These are phyloP conservation scores for Lecanicillium sp. DNA, from an alignment of 2,329 filamentous ascomycete species.

Conservation along the genomic window DNA sequence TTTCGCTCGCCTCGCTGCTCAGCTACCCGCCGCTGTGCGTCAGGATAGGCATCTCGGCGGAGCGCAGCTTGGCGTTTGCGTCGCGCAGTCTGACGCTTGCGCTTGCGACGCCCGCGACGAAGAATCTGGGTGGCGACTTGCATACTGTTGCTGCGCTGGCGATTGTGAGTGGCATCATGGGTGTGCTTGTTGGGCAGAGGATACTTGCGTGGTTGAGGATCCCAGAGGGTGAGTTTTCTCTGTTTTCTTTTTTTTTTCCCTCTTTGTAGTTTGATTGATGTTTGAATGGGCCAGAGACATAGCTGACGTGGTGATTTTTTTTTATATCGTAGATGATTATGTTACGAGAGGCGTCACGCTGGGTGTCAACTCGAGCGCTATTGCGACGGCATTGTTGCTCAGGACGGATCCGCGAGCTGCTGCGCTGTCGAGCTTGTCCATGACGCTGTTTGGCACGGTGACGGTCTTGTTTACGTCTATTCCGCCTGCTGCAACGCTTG, in stretches of 20 bases:
- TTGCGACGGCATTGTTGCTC: conserved; percentile 49
- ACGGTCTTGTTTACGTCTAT: conserved; percentile 51
- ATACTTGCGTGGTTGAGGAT: conserved; percentile 42
- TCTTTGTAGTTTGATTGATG: no score
- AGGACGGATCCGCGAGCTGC: conserved; percentile 49
- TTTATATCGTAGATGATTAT: conserved; percentile 45
- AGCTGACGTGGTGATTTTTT: background rate
- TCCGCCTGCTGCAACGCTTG: conserved; percentile 38
- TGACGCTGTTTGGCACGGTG: conserved; percentile 53
- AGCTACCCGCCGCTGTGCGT: conserved; percentile 47
- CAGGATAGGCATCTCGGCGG: conserved; percentile 43
- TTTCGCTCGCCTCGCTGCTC: conserved; percentile 46
- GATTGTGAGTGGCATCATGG: conserved; percentile 51
- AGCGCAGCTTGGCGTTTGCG: conserved; percentile 45
- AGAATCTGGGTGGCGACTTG: conserved; percentile 47
- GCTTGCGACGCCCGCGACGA: conserved; percentile 47
- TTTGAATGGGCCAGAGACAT: no score
- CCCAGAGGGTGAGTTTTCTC: conserved; percentile 37
- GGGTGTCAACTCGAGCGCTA: conserved; percentile 52
- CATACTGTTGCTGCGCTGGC: conserved; percentile 48
- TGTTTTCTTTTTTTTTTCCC: no score
- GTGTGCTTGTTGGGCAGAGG: conserved; percentile 43
- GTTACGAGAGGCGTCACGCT: conserved; percentile 53
- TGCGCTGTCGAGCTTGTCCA: conserved; percentile 49
- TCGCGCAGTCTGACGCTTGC: conserved; percentile 50